Percentiles rank a stretch among this genome's conserved stretches.
phyloP scores from a whole-genome alignment of 1,284 basidiomycete genomes.

The Ustilago cynodontis region DNA sequence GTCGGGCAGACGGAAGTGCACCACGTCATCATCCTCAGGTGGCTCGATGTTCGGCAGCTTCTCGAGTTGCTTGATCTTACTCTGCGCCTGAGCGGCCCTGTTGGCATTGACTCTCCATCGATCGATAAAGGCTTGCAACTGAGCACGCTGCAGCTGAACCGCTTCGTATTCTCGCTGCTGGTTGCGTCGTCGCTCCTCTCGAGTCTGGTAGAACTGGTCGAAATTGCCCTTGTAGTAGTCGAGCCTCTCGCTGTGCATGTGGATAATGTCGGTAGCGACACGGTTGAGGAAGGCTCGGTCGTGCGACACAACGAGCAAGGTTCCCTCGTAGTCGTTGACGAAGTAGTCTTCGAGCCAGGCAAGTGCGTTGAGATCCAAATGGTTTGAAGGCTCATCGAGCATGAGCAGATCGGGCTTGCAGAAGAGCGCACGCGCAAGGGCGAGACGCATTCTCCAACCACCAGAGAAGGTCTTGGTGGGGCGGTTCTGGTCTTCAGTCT shows the following conservation, averaged over 20 bases:
- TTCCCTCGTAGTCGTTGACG: slow-evolving; percentile 86
- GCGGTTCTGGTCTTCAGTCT: slow-evolving; percentile 81
- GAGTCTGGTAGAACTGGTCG: slow-evolving; percentile 98
- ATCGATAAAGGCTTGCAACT: slow-evolving; percentile 92
- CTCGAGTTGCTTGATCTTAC: slow-evolving; percentile 97
- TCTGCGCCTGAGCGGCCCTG: slow-evolving; percentile 81
- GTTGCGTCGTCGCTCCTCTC: slow-evolving; percentile 91
- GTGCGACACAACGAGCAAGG: slow-evolving; percentile 96
- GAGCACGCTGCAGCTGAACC: slow-evolving; percentile 92
- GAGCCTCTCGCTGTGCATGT: slow-evolving; percentile 92
- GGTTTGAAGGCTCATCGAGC: slow-evolving; percentile 85
- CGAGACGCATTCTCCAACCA: slow-evolving; percentile 99
- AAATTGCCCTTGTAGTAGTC: slow-evolving; percentile 99
- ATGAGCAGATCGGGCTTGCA: slow-evolving; percentile 77
- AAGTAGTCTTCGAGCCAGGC: slow-evolving; percentile 77
- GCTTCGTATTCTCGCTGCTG: slow-evolving; percentile 83
- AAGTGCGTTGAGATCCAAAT: slow-evolving; percentile 76
- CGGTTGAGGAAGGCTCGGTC: slow-evolving; percentile 98
- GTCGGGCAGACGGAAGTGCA: slow-evolving; percentile 73
- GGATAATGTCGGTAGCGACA: slow-evolving; percentile 96
- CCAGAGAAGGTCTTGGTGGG: slow-evolving; percentile 86
- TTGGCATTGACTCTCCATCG: slow-evolving; percentile 69
- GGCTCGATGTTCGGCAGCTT: slow-evolving; percentile 95
- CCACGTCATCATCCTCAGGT: slow-evolving; percentile 86
- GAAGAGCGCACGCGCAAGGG: slow-evolving; percentile 93